Percentiles rank a stretch among this genome's conserved stretches.
Conservation (phyloP, 208 protist species). For the Borovskyia barvae region DNA sequence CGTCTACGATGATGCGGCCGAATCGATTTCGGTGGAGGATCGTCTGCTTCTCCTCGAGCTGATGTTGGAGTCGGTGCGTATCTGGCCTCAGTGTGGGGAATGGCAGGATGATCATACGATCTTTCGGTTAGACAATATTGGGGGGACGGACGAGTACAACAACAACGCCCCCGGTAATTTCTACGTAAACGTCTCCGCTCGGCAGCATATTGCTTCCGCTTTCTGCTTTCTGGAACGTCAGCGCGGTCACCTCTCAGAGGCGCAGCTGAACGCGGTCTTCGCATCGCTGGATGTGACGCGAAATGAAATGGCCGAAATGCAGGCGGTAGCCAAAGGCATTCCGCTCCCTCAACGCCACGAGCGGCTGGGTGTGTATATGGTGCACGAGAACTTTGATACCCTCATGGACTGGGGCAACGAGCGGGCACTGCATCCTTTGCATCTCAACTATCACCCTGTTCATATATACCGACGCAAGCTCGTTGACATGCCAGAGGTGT, state of each 20-base stretch:
- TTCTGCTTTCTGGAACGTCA: conserved; percentile 53
- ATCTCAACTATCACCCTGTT: conserved; percentile 90
- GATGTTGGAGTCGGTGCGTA: conserved; percentile 83
- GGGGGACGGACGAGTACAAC: conserved; percentile 85
- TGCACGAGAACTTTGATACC: conserved; percentile 87
- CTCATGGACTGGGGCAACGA: conserved; percentile 67
- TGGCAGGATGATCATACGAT: conserved; percentile 72
- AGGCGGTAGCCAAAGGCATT: conserved; percentile 47
- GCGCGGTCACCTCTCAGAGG: conserved; percentile 40
- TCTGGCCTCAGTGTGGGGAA: conserved; percentile 85
- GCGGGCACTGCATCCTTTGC: conserved; percentile 69
- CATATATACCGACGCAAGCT: conserved; percentile 84
- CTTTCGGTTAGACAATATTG: conserved; percentile 87
- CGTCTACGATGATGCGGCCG: conserved; percentile 62
- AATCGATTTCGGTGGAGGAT: conserved; percentile 45
- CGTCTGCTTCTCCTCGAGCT: conserved; percentile 78
- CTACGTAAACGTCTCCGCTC: conserved; percentile 88
- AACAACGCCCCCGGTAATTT: conserved; percentile 78
- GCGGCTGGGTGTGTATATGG: conserved; percentile 74
- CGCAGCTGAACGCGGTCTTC: conserved; percentile 45
- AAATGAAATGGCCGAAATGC: conserved; percentile 63
- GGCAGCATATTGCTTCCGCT: conserved; percentile 65
- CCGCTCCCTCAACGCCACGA: conserved; percentile 56
- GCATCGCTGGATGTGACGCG: conserved; percentile 58
- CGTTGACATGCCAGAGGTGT: conserved; percentile 88